phyloP scores from a whole-genome alignment of 495 filamentous ascomycete genomes.

The Penicillium nucicola region DNA sequence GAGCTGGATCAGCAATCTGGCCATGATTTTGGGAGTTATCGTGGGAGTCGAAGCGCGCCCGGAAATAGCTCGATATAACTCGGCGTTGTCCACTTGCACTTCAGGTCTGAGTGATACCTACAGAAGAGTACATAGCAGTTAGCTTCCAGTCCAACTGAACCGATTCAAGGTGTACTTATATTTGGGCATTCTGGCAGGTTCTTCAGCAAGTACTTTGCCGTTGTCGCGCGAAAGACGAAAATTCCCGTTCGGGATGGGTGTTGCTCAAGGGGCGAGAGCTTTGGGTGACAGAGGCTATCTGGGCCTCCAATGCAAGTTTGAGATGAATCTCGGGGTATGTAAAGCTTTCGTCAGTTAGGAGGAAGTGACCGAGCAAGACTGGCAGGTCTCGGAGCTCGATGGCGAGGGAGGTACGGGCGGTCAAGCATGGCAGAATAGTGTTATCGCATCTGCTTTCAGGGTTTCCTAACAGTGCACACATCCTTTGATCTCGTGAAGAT shows the following conservation, averaged over 20 bases:
- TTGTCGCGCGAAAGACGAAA: conserved; percentile 21
- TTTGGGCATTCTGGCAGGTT: conserved; percentile 65
- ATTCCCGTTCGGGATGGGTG: conserved; percentile 14
- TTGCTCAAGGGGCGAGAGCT: conserved; percentile 5
- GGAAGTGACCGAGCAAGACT: background rate
- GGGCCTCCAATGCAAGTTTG: background rate
- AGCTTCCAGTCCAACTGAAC: conserved; percentile 32
- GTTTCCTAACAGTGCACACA: too few relatives aligned
- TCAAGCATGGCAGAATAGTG: conserved; percentile 13
- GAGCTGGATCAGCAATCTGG: conserved; percentile 6
- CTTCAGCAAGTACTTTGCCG: conserved; percentile 16
- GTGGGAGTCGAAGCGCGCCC: conserved; percentile 6
- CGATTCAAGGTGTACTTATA: conserved; percentile 54
- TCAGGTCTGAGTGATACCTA: conserved; percentile 39
- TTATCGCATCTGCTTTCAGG: background rate
- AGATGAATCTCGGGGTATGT: background rate
- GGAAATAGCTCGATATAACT: conserved; percentile 8
- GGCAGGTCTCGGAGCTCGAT: conserved; percentile 13
- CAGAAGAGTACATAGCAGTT: conserved; percentile 64
- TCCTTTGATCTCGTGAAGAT: too few relatives aligned
- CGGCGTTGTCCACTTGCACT: background rate
- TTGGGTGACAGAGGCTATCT: too few relatives aligned
- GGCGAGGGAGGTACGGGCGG: conserved; percentile 17
- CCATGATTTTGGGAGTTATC: background rate
- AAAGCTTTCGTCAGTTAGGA: background rate